Base-by-base conservation (phyloP, 768 basidiomycete genomes). In the Epithele typhae region DNA sequence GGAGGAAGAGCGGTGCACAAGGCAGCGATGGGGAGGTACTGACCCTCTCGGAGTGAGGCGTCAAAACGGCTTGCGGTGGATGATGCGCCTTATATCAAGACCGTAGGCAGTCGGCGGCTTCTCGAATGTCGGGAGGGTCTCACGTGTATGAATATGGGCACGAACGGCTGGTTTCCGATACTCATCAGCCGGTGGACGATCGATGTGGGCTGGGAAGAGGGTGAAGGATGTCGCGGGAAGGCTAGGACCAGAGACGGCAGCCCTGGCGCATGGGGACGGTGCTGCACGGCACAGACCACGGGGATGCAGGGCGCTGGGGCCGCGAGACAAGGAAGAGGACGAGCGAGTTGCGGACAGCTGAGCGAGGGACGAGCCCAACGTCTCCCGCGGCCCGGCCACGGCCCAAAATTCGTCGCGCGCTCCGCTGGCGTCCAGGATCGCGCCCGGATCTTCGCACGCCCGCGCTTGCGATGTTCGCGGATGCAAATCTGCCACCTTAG, bases 1-100 rank as follows among this genome's bases (percentile, higher is more conserved):
- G 55, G 48, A 46, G 56, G 52, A 49, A 56, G 53, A 58, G 58
- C 48, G 51, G 58, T 49, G 55, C 59, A 60, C 58, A 59, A 60
- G 60, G 55, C 54, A 49, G 56, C 33, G 46, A 48, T 52, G 54
- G n/a, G n/a, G 50, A 54, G 49, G 48, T 57, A 59, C 59, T 60
- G 59, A 60, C 59, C 59, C 53, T 54, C 53, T 37, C 48, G 35
- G 56, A 47, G 53, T 48, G 52, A 54, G 56, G 56, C 52, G 56
- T 48, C 52, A 52, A 52, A 19, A 39, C 32, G 42, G 40, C n/a
- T 44, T 48, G 51, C 32, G 46, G 51, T 44, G 32, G 51, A 39
- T 46, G 51, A 40, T 43, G 46, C 47, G 51, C 51, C 51, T 52
- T 52, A 46, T 52, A 52, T 52, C 51, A 40, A 40, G 51, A 32